Percentiles rank a stretch among this genome's conserved stretches.
Evolutionary conservation across 163 green algal genomes (phyloP).

Genomic region (Scenedesmus sp.): DNA sequence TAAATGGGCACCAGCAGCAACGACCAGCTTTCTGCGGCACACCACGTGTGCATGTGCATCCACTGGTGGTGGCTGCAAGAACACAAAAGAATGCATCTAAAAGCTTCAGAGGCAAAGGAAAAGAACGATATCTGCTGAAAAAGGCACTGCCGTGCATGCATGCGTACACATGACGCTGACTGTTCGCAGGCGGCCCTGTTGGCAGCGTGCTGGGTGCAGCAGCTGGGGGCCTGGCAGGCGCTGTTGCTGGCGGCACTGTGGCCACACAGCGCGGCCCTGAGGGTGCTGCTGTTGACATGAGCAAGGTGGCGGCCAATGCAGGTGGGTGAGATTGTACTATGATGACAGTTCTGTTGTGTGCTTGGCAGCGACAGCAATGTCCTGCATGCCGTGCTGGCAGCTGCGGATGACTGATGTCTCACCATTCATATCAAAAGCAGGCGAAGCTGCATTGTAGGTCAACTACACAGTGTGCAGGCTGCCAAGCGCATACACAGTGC

Average conservation of each 20-base stretch:
- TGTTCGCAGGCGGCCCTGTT: constrained; percentile 32
- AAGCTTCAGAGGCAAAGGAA: neutral
- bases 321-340: neutral
- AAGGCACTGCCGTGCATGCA: neutral
- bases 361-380: neutral
- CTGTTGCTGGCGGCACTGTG: constrained; percentile 23
- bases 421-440: too few relatives aligned
- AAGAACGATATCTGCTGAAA: neutral
- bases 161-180: neutral
- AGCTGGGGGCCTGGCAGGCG: constrained; percentile 26
- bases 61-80: too few relatives aligned
- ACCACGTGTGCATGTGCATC: too few relatives aligned
- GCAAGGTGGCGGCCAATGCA: neutral
- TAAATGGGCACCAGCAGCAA: neutral
- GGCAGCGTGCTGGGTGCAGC: constrained; percentile 34
- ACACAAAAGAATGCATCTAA: too few relatives aligned
- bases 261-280: neutral
- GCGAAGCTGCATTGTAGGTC: too few relatives aligned
- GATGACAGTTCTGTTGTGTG: neutral
- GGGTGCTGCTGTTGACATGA: constrained; percentile 10
- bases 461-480: too few relatives aligned
- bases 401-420: neutral
- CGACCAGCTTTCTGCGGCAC: too few relatives aligned
- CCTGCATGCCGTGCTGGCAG: neutral
- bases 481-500: too few relatives aligned